Evolutionary conservation across 441 rosid species (phyloP).

Genomic region (Arabidopsis lyrata): DNA sequence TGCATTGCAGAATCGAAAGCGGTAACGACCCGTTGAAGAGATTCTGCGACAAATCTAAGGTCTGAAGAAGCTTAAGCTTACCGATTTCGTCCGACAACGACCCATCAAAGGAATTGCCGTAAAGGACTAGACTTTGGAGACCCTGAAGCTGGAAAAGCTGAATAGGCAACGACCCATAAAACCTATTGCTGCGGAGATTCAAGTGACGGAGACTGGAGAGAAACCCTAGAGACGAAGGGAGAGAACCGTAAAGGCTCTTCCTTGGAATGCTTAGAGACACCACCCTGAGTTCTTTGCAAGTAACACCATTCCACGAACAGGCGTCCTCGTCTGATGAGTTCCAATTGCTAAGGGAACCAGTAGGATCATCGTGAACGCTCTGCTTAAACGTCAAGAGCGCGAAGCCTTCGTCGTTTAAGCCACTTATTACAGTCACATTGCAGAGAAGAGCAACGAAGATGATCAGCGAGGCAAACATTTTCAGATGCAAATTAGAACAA

Average conservation of each 20-base stretch:
- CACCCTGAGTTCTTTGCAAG: slow-evolving; percentile 82
- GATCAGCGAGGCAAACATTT: slow-evolving; percentile 52
- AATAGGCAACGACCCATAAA: slow-evolving; percentile 69
- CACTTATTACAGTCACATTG: slow-evolving; percentile 39
- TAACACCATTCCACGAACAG: slow-evolving; percentile 94
- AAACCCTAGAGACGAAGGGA: slow-evolving; percentile 80
- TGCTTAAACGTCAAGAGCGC: slow-evolving; percentile 82
- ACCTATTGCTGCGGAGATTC: slow-evolving; percentile 80
- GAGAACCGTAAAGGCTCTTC: slow-evolving; percentile 78
- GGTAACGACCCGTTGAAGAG: slow-evolving; percentile 81
- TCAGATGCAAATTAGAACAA: slow-evolving; percentile 41
- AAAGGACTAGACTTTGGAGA: slow-evolving; percentile 89
- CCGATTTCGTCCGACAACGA: slow-evolving; percentile 72
- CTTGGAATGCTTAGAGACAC: slow-evolving; percentile 86
- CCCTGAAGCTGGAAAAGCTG: slow-evolving; percentile 82
- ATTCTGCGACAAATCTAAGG: slow-evolving; percentile 86
- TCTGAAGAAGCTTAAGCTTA: slow-evolving; percentile 75
- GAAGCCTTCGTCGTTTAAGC: slow-evolving; percentile 69
- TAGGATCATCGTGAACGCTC: slow-evolving; percentile 72
- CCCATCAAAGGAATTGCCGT: slow-evolving; percentile 87
- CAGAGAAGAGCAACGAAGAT: slow-evolving; percentile 52
- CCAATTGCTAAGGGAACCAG: slow-evolving; percentile 85
- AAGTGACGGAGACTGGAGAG: slow-evolving; percentile 86
- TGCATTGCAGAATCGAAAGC: slow-evolving; percentile 72
- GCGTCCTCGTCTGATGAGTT: slow-evolving; percentile 76